Conservation (phyloP, 176 grass and related monocot species). For the Guadua angustifolia region DNA sequence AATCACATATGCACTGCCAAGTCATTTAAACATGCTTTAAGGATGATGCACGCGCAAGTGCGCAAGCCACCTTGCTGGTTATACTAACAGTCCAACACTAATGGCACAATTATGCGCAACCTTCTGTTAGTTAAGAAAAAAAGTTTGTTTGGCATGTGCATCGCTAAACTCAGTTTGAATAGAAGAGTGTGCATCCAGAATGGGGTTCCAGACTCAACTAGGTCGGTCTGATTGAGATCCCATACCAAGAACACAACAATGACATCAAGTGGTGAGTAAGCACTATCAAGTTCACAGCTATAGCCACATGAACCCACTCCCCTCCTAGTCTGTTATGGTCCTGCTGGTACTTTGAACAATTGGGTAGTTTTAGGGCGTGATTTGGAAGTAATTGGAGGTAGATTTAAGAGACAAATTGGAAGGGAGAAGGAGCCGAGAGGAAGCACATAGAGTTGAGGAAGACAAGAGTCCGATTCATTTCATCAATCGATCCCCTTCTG, state of each 20-base stretch:
- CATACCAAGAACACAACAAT: neutral
- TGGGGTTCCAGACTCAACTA: neutral
- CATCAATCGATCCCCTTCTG: no score
- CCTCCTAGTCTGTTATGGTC: neutral
- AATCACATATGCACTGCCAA: no score
- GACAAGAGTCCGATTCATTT: no score
- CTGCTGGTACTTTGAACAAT: no score
- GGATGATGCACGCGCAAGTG: no score
- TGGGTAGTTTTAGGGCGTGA: no score
- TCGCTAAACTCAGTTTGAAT: conserved; percentile 4
- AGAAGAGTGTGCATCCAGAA: neutral
- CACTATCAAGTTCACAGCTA: neutral
- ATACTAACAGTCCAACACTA: neutral
- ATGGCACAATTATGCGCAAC: neutral
- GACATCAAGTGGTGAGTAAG: neutral
- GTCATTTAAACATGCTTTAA: no score
- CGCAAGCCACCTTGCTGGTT: no score
- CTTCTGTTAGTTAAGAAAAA: neutral
- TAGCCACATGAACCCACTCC: neutral
- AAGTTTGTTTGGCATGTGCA: neutral
- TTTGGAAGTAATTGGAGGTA: no score
- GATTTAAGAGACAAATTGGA: no score
- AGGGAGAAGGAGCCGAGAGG: no score
- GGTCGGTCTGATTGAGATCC: neutral
- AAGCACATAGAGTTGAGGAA: no score